Evolutionary conservation across 192 early-diverging fungal species (phyloP), one percentile per base, ranked within the genome.

Genomic region (Coemansia sp.): DNA sequence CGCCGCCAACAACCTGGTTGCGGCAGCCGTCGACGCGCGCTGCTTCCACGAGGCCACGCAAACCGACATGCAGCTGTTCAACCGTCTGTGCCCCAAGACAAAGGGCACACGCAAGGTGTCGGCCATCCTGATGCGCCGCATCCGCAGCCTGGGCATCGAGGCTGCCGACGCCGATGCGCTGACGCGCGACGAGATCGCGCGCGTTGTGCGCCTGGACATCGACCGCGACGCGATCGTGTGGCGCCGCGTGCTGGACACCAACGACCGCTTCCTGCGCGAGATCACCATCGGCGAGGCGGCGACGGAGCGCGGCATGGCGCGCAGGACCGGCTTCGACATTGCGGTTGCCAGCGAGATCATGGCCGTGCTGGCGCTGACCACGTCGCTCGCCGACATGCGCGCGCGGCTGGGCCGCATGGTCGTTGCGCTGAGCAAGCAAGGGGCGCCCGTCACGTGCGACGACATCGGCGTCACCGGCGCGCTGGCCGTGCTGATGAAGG

Each of bases 331-430:
- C 30, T 99, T 95, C 70, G 97, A 99, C 84, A 99, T 99, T 67
- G 84, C 96, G 8, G 97, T 99, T n/a, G 96, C 95, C 18, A 93
- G 92, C 73, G 97, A 99, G 79, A 90, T 94, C 77, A 99, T 99
- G 97, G 97, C 97, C 6, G 94, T 99, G 5, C 82, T 99, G 35
- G 96, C 97, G 5, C 81, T 99, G 43, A 91, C 92, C 24, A 97
- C 94, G 5, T 91, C 91, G 76, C 73, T 99, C 64, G 70, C 79
- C 36, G 97, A 99, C 66, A 97, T 99, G 96, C 87, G 97, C 33
- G 87, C 92, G 64, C 85, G 96, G 21, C 83, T 99, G 18, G 97
- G 95, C 7, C 85, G 87, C 45, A 99, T 99, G 95, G 96, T 98
- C 1, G 93, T 99, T 30, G 96, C 95, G 24, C 88, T 86, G 68